Conservation (phyloP, 2,329 filamentous ascomycete genomes). For the Magnaporthiopsis incrustans region DNA sequence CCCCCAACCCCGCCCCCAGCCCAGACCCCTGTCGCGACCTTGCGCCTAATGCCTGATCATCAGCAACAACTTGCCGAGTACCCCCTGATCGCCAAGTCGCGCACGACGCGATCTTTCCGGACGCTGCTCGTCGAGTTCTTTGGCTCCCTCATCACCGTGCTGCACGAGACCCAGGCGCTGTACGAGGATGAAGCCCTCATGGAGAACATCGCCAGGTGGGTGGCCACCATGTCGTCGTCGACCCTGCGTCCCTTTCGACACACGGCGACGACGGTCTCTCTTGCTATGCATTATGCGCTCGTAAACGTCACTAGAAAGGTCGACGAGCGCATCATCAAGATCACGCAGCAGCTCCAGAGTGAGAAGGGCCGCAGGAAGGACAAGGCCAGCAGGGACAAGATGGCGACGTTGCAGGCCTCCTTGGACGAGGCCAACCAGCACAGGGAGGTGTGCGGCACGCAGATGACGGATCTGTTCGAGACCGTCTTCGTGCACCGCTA, state of each 20-base stretch:
- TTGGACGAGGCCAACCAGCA: conserved; percentile 63
- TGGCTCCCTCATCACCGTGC: conserved; percentile 61
- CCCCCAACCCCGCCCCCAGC: no score
- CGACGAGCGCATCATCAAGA: conserved; percentile 57
- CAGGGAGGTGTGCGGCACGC: conserved; percentile 59
- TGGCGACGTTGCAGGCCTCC: conserved; percentile 64
- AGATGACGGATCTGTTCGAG: conserved; percentile 81
- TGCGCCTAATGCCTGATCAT: background rate
- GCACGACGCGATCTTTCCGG: conserved; percentile 69
- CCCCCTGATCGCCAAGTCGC: conserved; percentile 76
- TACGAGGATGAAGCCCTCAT: conserved; percentile 71
- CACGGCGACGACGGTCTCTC: conserved; percentile 77
- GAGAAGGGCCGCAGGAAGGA: conserved; percentile 57
- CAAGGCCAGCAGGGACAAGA: conserved; percentile 61
- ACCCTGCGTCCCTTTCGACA: conserved; percentile 85
- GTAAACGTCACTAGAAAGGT: conserved; percentile 40
- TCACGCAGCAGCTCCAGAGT: conserved; percentile 69
- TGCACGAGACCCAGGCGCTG: conserved; percentile 74
- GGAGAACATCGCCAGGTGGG: conserved; percentile 85
- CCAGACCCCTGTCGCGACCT: conserved; percentile 4
- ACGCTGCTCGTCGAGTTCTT: conserved; percentile 74
- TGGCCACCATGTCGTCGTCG: conserved; percentile 84
- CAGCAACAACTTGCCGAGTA: conserved; percentile 80
- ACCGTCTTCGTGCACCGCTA: conserved; percentile 93
- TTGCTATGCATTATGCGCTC: conserved; percentile 71